Evolutionary conservation across 768 basidiomycete species (phyloP), one percentile per base, ranked within the genome.

Genomic region (Xanthoconium stramineum): DNA sequence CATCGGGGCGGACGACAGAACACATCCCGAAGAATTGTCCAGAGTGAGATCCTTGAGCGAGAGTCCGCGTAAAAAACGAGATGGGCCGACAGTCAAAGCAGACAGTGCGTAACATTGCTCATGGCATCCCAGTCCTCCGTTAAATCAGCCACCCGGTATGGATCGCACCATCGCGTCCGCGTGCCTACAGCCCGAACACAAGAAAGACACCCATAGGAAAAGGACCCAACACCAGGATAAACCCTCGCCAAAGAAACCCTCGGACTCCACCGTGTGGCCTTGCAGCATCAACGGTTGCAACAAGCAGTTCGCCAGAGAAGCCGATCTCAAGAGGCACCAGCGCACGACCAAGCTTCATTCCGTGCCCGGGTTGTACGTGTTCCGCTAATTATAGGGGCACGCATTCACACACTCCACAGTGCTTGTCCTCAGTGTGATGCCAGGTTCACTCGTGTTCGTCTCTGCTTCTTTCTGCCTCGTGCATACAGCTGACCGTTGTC

Each of bases 241-340:
- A 74, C 78, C 79, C 59, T 61, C 71, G 5, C 77, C 76, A 68
- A 83, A 83, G 76, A 83, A 82, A 59, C 62, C 71, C 15, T 63
- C 71, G 3, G 76, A 78, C 58, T 75, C 83, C 3, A 80, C 82
- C 8, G 67, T 84, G 46, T 91, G 89, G 89, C 87, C 89, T 8
- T 91, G 89, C 76, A 83, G 83, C 69, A 89, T 91, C 67, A 81
- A 85, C 65, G 89, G 87, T 32, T 91, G 89, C 74, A 84, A 82
- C 73, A 91, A 90, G 72, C 83, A 88, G 67, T 91, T 91, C 66
- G 88, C 86, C 45, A 80, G 89, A 51, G 89, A 91, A 71, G 89
- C 89, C 15, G 89, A 91, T 76, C 73, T 91, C 60, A 90, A 89
- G 76, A 69, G 89, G 63, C 89, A 91, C 69, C 89, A 90, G 67